Evolutionary conservation across 331 rosid genomes (phyloP).

Genomic region (Saraca asoca): DNA sequence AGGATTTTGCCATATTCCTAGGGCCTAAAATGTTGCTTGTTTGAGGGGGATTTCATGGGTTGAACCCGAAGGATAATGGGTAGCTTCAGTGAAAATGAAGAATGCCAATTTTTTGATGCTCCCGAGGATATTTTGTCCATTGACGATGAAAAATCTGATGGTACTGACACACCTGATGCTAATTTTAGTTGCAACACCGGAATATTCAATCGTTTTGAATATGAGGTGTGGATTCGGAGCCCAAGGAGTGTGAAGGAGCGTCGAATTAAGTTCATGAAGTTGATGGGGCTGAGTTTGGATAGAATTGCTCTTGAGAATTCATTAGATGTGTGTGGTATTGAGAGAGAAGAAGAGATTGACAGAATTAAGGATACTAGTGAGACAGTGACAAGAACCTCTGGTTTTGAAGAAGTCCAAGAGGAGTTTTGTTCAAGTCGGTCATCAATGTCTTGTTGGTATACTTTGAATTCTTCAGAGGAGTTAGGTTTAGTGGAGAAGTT

Average conservation of each 20-base stretch:
- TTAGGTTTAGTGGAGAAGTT: constrained; percentile 23
- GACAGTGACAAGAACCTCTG: constrained; percentile 37
- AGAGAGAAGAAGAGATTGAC: constrained; percentile 39
- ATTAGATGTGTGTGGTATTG: constrained; percentile 33
- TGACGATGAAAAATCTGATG: constrained; percentile 47
- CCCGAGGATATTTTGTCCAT: constrained; percentile 65
- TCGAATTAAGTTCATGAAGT: constrained; percentile 56
- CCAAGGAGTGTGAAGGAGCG: constrained; percentile 78
- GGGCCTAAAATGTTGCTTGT: constrained; percentile 58
- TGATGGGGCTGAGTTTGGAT: constrained; percentile 60
- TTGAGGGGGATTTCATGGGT: constrained; percentile 85
- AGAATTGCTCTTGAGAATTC: constrained; percentile 38
- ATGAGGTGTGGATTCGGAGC: constrained; percentile 67
- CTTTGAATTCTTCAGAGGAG: constrained; percentile 25
- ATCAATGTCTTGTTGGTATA: constrained; percentile 37
- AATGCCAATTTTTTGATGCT: constrained; percentile 76
- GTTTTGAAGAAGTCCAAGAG: constrained; percentile 48
- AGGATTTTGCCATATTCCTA: constrained; percentile 49
- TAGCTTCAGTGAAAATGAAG: constrained; percentile 72
- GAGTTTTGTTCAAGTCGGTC: constrained; percentile 48
- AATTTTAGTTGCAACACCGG: constrained; percentile 32
- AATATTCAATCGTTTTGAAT: constrained; percentile 40
- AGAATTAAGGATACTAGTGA: constrained; percentile 48
- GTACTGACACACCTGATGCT: constrained; percentile 38
- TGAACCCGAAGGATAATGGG: constrained; percentile 75